A percentile compares a stretch with the other conserved stretches of the same genome.
phyloP scores from a whole-genome alignment of 1,139 yeast genomes.

The Magnusiomyces paraingens region DNA sequence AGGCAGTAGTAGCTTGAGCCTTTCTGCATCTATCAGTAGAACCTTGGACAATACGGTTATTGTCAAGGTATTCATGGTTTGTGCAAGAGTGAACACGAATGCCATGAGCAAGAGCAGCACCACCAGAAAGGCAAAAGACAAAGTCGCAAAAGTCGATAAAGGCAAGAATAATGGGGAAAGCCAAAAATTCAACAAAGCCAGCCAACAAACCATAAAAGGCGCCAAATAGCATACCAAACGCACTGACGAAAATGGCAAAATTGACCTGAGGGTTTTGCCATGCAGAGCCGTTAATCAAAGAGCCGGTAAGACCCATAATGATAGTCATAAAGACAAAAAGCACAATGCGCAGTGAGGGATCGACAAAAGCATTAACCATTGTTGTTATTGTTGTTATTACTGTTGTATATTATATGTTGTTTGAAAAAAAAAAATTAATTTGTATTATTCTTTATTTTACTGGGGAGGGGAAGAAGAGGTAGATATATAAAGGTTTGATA shows the following conservation, averaged over 20 bases:
- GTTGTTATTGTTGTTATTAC: not conserved
- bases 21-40: slow-evolving; percentile 81
- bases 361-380: slow-evolving; percentile 49
- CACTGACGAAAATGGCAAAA: slow-evolving; percentile 78
- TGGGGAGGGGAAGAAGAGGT: not conserved
- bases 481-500: not conserved
- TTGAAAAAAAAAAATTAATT: no score
- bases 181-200: slow-evolving; percentile 67
- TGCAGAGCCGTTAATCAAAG: slow-evolving; percentile 62
- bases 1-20: slow-evolving; percentile 88
- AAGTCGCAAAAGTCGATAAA: slow-evolving; percentile 77
- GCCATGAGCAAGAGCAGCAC: slow-evolving; percentile 88
- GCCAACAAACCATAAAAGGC: slow-evolving; percentile 75
- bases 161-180: slow-evolving; percentile 78
- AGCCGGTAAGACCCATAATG: slow-evolving; percentile 78
- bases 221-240: slow-evolving; percentile 76
- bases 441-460: no score
- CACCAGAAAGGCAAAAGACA: slow-evolving; percentile 91
- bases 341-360: slow-evolving; percentile 62
- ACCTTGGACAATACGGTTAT: slow-evolving; percentile 70
- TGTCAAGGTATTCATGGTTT: slow-evolving; percentile 55
- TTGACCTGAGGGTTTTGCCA: slow-evolving; percentile 72
- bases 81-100: slow-evolving; percentile 80
- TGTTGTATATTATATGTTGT: not conserved
- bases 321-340: slow-evolving; percentile 72